Evolutionary conservation across 2,329 filamentous ascomycete species (phyloP).

Genomic region (Orbilia quercus): DNA sequence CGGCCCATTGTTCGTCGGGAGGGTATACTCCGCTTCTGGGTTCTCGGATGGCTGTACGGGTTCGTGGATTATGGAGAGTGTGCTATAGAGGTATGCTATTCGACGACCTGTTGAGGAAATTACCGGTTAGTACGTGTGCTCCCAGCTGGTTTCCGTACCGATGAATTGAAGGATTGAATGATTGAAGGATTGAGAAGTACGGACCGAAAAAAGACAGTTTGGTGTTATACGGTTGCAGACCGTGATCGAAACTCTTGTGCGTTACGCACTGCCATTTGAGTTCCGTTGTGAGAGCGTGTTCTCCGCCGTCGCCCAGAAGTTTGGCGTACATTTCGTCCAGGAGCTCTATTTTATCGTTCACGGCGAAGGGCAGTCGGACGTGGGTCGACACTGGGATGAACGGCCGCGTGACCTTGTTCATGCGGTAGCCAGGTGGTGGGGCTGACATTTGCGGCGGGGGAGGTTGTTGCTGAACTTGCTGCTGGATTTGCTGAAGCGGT

Average conservation of each 20-base stretch:
- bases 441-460: conserved; percentile 26
- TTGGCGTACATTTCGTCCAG: conserved; percentile 80
- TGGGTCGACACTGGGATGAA: conserved; percentile 57
- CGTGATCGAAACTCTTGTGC: conserved; percentile 98
- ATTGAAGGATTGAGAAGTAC: too few relatives aligned
- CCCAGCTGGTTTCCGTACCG: too few relatives aligned
- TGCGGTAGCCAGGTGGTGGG: conserved; percentile 49
- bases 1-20: conserved; percentile 61
- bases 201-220: conserved; percentile 86
- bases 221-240: conserved; percentile 92
- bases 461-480: conserved; percentile 46
- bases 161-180: too few relatives aligned
- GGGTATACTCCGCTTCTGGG: conserved; percentile 1
- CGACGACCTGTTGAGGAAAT: conserved; percentile 42
- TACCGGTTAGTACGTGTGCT: too few relatives aligned
- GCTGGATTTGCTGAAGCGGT: conserved; percentile 44
- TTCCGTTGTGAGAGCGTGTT: conserved; percentile 83
- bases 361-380: conserved; percentile 61
- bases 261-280: conserved; percentile 97
- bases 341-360: conserved; percentile 79
- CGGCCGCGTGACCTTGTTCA: conserved; percentile 56
- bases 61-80: conserved; percentile 46
- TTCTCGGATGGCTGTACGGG: conserved; percentile 3
- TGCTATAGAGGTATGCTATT: conserved; percentile 53
- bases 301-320: conserved; percentile 75